Evolutionary conservation across 345 rosid species (phyloP).

Genomic region (Zanthoxylum bungeanum): DNA sequence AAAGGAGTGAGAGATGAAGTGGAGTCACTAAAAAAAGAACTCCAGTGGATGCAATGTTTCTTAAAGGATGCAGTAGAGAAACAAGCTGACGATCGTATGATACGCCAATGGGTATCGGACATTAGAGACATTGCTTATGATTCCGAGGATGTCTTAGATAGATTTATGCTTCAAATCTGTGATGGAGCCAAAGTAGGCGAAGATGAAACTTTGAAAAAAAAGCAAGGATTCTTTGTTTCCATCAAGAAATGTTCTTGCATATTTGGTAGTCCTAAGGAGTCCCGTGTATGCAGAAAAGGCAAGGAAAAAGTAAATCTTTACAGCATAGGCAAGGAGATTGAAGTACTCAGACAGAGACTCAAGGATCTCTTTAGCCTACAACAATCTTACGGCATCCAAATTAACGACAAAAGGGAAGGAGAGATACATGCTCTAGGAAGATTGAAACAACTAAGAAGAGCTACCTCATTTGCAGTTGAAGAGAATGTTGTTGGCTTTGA

Average conservation of each 20-base stretch:
- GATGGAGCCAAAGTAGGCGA: background rate
- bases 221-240: background rate
- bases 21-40: background rate
- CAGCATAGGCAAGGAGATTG: background rate
- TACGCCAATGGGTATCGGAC: background rate
- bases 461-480: background rate
- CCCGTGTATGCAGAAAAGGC: background rate
- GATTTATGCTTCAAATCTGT: background rate
- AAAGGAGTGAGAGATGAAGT: background rate
- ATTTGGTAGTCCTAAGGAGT: background rate
- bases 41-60: background rate
- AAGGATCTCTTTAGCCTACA: no score
- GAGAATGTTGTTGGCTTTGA: slow-evolving; percentile 19
- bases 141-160: background rate
- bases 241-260: background rate
- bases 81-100: background rate
- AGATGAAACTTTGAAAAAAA: background rate
- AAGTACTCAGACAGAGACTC: background rate
- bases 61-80: background rate
- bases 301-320: background rate
- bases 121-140: slow-evolving; percentile 5
- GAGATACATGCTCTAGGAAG: background rate
- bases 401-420: background rate
- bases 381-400: no score
- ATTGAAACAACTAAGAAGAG: slow-evolving; percentile 1